These are phyloP conservation scores for Auricularia sp. DNA, from an alignment of 768 basidiomycete species.

Conservation along the genomic window DNA sequence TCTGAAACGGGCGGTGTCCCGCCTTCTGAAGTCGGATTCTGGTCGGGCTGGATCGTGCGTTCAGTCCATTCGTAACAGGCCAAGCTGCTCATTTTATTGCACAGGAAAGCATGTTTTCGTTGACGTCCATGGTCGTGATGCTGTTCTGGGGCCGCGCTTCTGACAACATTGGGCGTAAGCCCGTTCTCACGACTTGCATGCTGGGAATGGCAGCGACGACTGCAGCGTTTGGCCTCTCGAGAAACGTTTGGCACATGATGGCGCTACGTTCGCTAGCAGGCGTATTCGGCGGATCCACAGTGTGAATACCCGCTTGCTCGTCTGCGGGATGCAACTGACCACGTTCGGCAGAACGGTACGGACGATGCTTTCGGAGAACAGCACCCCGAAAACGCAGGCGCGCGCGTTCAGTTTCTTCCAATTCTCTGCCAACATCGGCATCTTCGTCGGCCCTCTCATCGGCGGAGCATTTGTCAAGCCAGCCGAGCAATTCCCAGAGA, in stretches of 20 bases:
- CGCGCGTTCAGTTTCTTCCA: constrained; percentile 6
- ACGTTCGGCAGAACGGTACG: constrained; percentile 1
- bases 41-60: constrained; percentile 8
- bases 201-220: constrained; percentile 5
- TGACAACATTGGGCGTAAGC: constrained; percentile 10
- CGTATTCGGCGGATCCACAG: constrained; percentile 32
- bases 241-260: constrained; percentile 11
- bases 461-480: constrained; percentile 11
- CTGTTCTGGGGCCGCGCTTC: constrained; percentile 9
- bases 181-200: constrained; percentile 8
- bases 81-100: not conserved
- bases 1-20: constrained; percentile 3
- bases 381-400: constrained; percentile 4
- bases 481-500: constrained; percentile 26
- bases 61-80: not conserved
- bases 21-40: constrained; percentile 1
- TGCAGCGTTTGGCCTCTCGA: constrained; percentile 8
- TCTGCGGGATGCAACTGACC: not conserved
- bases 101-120: constrained; percentile 8
- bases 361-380: constrained; percentile 5
- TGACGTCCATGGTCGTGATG: constrained; percentile 9
- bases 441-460: constrained; percentile 5
- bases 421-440: constrained; percentile 6
- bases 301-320: constrained; percentile 6
- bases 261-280: constrained; percentile 8